Evolutionary conservation across 345 rosid genomes (phyloP).

Genomic region (Clarkia xantiana): DNA sequence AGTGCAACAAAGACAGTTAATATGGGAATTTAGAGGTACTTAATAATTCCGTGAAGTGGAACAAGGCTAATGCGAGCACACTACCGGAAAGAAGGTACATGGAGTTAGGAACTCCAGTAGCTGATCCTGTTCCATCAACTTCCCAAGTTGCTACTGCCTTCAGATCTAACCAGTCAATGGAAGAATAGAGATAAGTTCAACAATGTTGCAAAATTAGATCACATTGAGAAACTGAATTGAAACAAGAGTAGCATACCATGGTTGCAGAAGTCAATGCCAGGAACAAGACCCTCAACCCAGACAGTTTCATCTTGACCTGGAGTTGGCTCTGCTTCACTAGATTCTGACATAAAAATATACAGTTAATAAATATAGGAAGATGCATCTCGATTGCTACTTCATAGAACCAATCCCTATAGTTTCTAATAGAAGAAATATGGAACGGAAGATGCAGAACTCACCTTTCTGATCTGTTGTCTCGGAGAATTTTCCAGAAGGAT

Average conservation of each 20-base stretch:
- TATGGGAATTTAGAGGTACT: no score
- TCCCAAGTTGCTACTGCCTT: conserved; percentile 94
- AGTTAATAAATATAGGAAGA: no score
- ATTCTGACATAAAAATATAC: conserved; percentile 18
- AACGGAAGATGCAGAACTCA: conserved; percentile 10
- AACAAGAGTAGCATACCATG: conserved; percentile 41
- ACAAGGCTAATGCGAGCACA: neutral
- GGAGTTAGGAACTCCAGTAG: conserved; percentile 49
- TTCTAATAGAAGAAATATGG: conserved; percentile 1
- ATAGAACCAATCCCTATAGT: neutral
- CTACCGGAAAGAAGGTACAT: conserved; percentile 91
- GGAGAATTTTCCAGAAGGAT: conserved; percentile 8
- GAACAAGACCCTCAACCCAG: conserved; percentile 97
- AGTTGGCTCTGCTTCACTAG: conserved; percentile 17
- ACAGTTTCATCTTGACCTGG: conserved; percentile 41
- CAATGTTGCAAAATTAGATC: no score
- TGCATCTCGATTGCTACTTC: conserved; percentile 4
- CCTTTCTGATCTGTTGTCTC: conserved; percentile 17
- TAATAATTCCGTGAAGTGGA: neutral
- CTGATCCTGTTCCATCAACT: conserved; percentile 67
- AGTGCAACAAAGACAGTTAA: no score
- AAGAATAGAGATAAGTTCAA: neutral
- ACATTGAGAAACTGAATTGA: no score
- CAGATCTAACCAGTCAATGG: conserved; percentile 29
- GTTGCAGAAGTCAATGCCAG: conserved; percentile 94